Percentiles rank a stretch among this genome's conserved stretches.
Conservation (phyloP, 169 alveolate genomes). For the Eimeria maxima region DNA sequence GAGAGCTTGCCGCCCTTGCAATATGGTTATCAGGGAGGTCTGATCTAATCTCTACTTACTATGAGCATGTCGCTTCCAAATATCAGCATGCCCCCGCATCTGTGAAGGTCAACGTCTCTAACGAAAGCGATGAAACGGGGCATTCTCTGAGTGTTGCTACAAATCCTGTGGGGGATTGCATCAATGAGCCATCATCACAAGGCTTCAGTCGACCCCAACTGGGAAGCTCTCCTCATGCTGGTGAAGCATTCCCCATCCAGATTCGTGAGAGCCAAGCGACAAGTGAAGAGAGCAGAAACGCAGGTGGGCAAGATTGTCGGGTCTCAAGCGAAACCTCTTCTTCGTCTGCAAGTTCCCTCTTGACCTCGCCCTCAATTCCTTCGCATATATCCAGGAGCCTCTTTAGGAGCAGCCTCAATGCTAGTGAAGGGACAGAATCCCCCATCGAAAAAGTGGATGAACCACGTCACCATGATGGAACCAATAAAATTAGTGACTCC, state of each 20-base stretch:
- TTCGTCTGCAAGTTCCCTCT: not conserved
- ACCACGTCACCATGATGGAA: not conserved
- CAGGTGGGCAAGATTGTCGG: not conserved
- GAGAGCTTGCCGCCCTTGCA: constrained; percentile 54
- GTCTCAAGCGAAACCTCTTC: not conserved
- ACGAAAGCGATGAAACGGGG: not conserved
- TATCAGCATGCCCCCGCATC: not conserved
- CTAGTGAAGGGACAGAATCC: not conserved
- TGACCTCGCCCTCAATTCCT: not conserved
- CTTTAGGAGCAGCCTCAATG: not conserved
- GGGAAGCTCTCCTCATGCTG: not conserved
- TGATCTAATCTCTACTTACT: constrained; percentile 18
- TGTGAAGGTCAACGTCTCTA: not conserved
- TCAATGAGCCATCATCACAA: not conserved
- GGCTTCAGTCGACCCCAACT: not conserved
- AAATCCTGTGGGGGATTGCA: not conserved
- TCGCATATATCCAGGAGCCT: not conserved
- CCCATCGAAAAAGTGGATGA: not conserved
- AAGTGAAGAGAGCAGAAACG: not conserved
- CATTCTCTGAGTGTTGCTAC: not conserved
- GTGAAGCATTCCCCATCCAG: not conserved
- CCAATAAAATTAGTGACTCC: not conserved
- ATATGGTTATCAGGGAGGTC: constrained; percentile 65
- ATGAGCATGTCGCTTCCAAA: not conserved
- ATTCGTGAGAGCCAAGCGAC: not conserved